These are phyloP conservation scores for Ascobolus immersus DNA, from an alignment of 495 filamentous ascomycete genomes.

Conservation along the genomic window DNA sequence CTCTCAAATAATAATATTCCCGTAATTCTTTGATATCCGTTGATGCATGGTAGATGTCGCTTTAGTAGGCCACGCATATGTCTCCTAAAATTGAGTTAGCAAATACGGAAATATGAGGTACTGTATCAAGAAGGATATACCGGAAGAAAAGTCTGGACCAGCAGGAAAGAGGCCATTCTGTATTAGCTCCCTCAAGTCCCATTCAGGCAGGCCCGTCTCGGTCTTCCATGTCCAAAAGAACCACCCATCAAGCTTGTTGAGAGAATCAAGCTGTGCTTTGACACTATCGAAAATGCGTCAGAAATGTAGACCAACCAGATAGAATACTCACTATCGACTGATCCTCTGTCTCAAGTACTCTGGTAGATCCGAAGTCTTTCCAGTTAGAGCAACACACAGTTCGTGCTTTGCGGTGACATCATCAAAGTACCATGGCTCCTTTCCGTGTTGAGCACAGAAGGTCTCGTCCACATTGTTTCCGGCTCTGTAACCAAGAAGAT, in stretches of 20 bases:
- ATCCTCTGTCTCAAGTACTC: constrained; percentile 30
- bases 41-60: too few species aligned
- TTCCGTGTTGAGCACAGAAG: constrained; percentile 32
- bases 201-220: constrained; percentile 56
- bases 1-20: too few species aligned
- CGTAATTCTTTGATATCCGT: too few species aligned
- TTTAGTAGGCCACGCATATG: too few species aligned
- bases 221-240: constrained; percentile 71
- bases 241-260: constrained; percentile 43
- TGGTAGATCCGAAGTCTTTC: constrained; percentile 27
- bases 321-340: constrained; percentile 11
- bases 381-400: too few species aligned
- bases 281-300: constrained; percentile 18
- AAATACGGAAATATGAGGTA: too few species aligned
- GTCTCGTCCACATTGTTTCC: constrained; percentile 34
- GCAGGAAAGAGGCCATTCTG: constrained; percentile 36
- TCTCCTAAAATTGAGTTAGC: too few species aligned
- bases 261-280: constrained; percentile 51
- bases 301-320: background rate
- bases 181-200: constrained; percentile 50
- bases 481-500: constrained; percentile 41
- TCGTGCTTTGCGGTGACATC: too few species aligned
- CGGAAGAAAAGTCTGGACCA: too few species aligned
- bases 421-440: too few species aligned
- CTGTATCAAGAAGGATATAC: too few species aligned